These are phyloP conservation scores for Candida railenensis DNA, from an alignment of 805 yeast species.

Conservation along the genomic window DNA sequence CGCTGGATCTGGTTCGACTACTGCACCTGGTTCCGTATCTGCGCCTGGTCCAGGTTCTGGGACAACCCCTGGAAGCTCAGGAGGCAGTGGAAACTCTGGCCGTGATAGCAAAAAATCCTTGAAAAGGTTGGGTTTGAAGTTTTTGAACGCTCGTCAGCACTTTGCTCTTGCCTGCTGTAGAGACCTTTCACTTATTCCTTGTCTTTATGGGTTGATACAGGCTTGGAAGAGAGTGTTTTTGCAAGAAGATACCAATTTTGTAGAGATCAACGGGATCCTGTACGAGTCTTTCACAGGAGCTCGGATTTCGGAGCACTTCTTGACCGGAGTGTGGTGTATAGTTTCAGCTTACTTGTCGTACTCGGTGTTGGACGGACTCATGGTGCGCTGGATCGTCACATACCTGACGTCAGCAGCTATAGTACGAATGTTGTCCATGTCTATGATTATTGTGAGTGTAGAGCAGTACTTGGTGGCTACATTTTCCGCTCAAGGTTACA, in stretches of 20 bases:
- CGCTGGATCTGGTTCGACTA: not conserved
- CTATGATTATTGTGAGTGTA: constrained; percentile 65
- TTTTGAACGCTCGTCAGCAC: constrained; percentile 75
- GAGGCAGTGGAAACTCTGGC: constrained; percentile 1
- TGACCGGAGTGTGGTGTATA: constrained; percentile 90
- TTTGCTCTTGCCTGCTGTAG: constrained; percentile 74
- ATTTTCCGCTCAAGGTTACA: constrained; percentile 63
- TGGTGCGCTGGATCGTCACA: constrained; percentile 91
- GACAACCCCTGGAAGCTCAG: constrained; percentile 6
- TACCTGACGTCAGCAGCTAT: constrained; percentile 88
- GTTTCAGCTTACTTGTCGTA: constrained; percentile 85
- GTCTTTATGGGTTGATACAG: constrained; percentile 52
- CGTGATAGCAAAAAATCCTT: constrained; percentile 20
- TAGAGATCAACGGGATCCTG: constrained; percentile 1
- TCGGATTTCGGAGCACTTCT: constrained; percentile 71
- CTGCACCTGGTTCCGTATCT: not conserved
- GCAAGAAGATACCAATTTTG: constrained; percentile 5
- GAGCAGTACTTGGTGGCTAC: constrained; percentile 68
- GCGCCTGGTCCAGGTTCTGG: constrained; percentile 2
- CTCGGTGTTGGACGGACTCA: constrained; percentile 81
- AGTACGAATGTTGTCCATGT: constrained; percentile 80
- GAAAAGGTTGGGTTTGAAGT: constrained; percentile 65
- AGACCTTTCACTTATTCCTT: constrained; percentile 71
- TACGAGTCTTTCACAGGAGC: constrained; percentile 49
- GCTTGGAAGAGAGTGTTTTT: constrained; percentile 40